phyloP scores from a whole-genome alignment of 768 basidiomycete species.

The Leccinum imitatum region DNA sequence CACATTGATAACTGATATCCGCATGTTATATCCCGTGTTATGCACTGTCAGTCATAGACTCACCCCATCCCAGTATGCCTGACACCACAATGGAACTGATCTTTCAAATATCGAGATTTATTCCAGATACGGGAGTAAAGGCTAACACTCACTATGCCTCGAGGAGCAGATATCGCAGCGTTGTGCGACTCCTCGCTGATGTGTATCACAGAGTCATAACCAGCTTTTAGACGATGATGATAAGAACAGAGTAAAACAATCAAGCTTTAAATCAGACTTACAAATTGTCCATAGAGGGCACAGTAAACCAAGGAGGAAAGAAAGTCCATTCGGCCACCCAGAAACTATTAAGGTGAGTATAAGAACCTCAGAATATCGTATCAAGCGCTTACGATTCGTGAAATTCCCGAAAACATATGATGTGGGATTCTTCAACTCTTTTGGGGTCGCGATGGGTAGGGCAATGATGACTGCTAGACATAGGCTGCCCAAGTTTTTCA shows the following conservation, averaged over 20 bases:
- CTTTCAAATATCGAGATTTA: conserved; percentile 4
- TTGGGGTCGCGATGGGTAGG: conserved; percentile 60
- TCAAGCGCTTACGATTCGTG: conserved; percentile 44
- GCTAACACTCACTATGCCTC: conserved; percentile 45
- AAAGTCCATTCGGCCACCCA: conserved; percentile 44
- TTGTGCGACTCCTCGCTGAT: conserved; percentile 56
- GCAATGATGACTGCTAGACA: conserved; percentile 46
- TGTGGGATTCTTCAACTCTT: conserved; percentile 56
- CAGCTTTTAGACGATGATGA: conserved; percentile 20
- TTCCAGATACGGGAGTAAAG: neutral
- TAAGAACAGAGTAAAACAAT: conserved; percentile 33
- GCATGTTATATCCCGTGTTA: neutral
- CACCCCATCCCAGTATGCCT: conserved; percentile 47
- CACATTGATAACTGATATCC: conserved; percentile 47
- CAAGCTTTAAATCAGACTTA: conserved; percentile 28
- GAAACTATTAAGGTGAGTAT: conserved; percentile 26
- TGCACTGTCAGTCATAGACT: neutral
- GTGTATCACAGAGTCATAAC: conserved; percentile 43
- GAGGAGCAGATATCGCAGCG: conserved; percentile 52
- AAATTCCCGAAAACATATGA: conserved; percentile 62
- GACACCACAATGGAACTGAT: conserved; percentile 40
- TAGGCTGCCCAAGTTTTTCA: conserved; percentile 3
- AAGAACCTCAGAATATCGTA: neutral
- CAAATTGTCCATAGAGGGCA: conserved; percentile 48
- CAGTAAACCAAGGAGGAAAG: conserved; percentile 46